Conservation (phyloP, 2,329 filamentous ascomycete genomes). For the Scytalidium lignicola region DNA sequence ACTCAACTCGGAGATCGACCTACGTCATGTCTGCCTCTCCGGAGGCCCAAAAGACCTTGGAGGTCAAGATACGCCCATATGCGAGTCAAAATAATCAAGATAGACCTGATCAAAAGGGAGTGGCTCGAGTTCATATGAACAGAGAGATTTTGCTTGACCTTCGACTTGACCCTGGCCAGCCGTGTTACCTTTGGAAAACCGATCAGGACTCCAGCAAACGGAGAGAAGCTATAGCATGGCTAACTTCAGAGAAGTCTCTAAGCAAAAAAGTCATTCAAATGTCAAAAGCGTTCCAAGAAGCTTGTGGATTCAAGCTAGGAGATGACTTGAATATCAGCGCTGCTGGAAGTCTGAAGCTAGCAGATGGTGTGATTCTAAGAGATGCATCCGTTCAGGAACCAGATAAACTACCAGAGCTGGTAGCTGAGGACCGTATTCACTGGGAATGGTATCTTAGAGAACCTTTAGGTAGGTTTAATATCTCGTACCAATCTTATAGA, state of each 20-base stretch:
- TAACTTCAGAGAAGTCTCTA: conserved; percentile 51
- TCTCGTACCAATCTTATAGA: too few relatives aligned
- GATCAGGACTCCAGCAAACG: conserved; percentile 19
- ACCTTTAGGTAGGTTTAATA: conserved; percentile 29
- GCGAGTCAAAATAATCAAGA: conserved; percentile 19
- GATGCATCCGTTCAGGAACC: conserved; percentile 45
- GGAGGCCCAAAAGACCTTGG: conserved; percentile 21
- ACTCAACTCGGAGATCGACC: not conserved
- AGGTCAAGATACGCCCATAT: conserved; percentile 28
- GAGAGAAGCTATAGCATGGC: conserved; percentile 54
- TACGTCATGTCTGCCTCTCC: conserved; percentile 16
- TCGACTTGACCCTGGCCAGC: conserved; percentile 51
- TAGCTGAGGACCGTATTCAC: conserved; percentile 31
- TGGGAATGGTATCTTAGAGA: conserved; percentile 45
- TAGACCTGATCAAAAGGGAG: conserved; percentile 25
- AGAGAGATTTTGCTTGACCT: conserved; percentile 45
- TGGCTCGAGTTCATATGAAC: conserved; percentile 26
- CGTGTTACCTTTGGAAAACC: conserved; percentile 45
- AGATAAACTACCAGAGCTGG: conserved; percentile 22
- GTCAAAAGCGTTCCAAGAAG: conserved; percentile 67
- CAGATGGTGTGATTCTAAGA: conserved; percentile 53
- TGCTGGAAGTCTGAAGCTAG: conserved; percentile 45
- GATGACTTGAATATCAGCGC: conserved; percentile 61
- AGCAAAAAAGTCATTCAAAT: conserved; percentile 65
- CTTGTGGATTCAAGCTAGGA: conserved; percentile 66